Evolutionary conservation across 169 alveolate species (phyloP), one percentile per base, ranked within the genome.

Genomic region (Miamiensis avidus): DNA sequence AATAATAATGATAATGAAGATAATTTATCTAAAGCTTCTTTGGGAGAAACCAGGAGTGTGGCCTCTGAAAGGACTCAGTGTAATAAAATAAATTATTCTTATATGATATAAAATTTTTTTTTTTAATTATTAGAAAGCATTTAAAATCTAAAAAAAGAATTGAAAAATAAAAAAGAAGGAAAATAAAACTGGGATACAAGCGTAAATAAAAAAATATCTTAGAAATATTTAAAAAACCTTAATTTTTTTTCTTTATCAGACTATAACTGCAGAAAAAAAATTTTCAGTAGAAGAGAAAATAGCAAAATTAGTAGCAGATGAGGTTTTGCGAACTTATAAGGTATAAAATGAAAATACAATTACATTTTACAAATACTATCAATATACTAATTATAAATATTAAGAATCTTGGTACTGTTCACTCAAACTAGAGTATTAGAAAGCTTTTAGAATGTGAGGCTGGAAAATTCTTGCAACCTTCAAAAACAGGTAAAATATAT

Each of bases 271-370:
- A 64, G 84, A 82, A 34, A 32, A 89, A 26, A 86, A 76, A 49
- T 82, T 78, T 49, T 78, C 96, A 27, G 65, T 87, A 28, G 96
- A 94, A 84, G 96, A 94, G 28, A 83, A 92, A 74, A 84, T 94
- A 29, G 97, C 97, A 0, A 85, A 91, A 26, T 89, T 85, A 34
- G 88, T 94, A 20, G 97, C 96, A 75, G 95, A 91, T 78, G 92
- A 94, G 76, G 89, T 94, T 25, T 82, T 94, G 33, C 73, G 85
- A 78, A 33, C 79, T 64, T 86, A 86, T 29, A 86, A 81, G 69
- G 90, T 86, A 86, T 25, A 49, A 0, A 34, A n/a, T 32, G 31
- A 25, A 29, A 0, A 25, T 78, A 32, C 6, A 20, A 0, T n/a
- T 15, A 78, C 1, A 25, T 26, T 34, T n/a, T 34, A 27, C 31